Evolutionary conservation across 2,329 filamentous ascomycete species (phyloP), one percentile per base, ranked within the genome.

Genomic region (Colletotrichum sp.): DNA sequence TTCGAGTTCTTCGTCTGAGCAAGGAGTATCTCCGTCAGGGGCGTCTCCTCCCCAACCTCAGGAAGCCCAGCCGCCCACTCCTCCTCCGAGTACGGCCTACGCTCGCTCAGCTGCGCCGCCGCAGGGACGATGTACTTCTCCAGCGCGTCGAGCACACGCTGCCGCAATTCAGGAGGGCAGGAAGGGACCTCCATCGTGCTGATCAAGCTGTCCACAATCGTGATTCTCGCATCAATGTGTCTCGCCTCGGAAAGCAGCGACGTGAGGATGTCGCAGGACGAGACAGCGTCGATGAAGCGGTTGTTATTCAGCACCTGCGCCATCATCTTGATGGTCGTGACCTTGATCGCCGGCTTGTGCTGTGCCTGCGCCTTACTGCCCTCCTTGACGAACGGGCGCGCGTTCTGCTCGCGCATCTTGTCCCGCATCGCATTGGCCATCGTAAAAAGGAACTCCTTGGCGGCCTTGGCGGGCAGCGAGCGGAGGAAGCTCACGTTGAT

Each of bases 261-360:
- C 5, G 77, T 64, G 3, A 86, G 81, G 2, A 83, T 81, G 6
- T 82, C 77, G 26, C 79, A 82, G 1, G 83, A 77, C 1, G 78
- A 79, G 13, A 64, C 39, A 10, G 79, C 68, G 30, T 80, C 77
- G 8, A 85, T 72, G 18, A 82, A 82, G 2, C 78, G 72, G 6
- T 79, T 82, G 5, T 80, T 78, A 13, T 82, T 77, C 3, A 86
- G 77, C 2, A 85, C 66, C 52, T 84, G 81, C 1, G 82, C 81
- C n/a, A 86, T 78, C 81, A 86, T 84, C 67, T 85, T 85, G 66
- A 86, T 79, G 0, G 84, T 85, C 1, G 81, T 83, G 7, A 85
- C 79, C 70, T 84, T 85, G 67, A 86, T 78, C 36, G 44, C 72
- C 13, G 66, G n/a, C 16, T 22, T 18, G 0, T 30, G 44, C 44